phyloP scores from a whole-genome alignment of 2,329 filamentous ascomycete species.

The Botryosphaeria agaves region DNA sequence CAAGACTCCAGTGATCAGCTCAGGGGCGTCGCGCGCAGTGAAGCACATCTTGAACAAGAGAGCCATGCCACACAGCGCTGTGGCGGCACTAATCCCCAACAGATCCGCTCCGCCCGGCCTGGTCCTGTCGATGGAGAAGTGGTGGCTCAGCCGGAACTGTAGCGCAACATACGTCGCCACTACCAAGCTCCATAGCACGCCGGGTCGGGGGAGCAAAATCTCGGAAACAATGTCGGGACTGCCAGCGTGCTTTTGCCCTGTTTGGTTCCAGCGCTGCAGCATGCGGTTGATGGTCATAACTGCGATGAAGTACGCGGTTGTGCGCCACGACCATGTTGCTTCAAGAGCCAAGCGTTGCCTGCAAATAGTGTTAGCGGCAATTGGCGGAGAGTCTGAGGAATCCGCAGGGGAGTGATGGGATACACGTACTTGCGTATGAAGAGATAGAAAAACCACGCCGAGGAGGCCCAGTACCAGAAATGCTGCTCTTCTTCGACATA shows the following conservation, averaged over 20 bases:
- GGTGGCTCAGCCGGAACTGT: constrained; percentile 12
- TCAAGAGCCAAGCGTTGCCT: no score
- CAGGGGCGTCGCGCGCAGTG: constrained; percentile 72
- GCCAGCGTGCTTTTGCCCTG: constrained; percentile 90
- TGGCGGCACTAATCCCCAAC: constrained; percentile 10
- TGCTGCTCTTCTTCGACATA: constrained; percentile 98
- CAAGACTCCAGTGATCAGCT: constrained; percentile 40
- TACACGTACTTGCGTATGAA: neutral
- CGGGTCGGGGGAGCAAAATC: constrained; percentile 46
- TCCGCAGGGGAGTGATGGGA: no score
- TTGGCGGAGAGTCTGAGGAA: no score
- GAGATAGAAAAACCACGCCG: constrained; percentile 40
- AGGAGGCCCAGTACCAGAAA: constrained; percentile 89
- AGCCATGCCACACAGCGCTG: constrained; percentile 34
- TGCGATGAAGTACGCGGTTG: constrained; percentile 17
- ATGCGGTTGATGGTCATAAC: constrained; percentile 48
- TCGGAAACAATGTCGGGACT: constrained; percentile 67
- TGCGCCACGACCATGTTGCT: no score
- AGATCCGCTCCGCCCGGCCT: constrained; percentile 6
- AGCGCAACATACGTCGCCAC: constrained; percentile 50
- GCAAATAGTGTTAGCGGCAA: no score
- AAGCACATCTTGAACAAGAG: constrained; percentile 83
- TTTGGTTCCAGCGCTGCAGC: constrained; percentile 80
- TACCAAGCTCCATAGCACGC: constrained; percentile 59
- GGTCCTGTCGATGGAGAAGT: neutral